Evolutionary conservation across 768 basidiomycete genomes (phyloP).

Genomic region (Asterophora lycoperdoides): DNA sequence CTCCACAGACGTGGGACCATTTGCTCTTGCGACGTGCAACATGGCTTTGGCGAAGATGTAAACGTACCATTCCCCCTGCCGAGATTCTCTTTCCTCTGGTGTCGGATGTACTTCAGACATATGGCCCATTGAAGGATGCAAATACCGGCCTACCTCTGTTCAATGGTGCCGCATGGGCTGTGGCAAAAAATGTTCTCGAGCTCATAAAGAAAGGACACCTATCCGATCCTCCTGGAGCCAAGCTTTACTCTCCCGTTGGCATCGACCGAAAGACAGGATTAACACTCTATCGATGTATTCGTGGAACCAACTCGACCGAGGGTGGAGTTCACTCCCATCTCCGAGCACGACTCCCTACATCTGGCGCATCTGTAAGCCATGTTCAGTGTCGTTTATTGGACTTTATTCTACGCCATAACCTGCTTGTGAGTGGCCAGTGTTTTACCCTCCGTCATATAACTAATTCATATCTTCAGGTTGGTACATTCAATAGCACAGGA

Average conservation of each 20-base stretch:
- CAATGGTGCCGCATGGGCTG: conserved; percentile 24
- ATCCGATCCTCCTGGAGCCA: conserved; percentile 30
- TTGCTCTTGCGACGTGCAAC: conserved; percentile 9
- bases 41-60: conserved; percentile 25
- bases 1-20: conserved; percentile 10
- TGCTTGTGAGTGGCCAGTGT: neutral
- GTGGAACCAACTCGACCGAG: conserved; percentile 31
- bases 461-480: conserved; percentile 11
- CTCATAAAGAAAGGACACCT: conserved; percentile 10
- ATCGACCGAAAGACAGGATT: conserved; percentile 20
- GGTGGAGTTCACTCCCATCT: conserved; percentile 33
- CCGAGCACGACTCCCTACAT: conserved; percentile 17
- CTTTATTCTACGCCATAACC: conserved; percentile 25
- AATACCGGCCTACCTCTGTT: conserved; percentile 26
- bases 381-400: conserved; percentile 19
- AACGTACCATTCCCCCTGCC: conserved; percentile 28
- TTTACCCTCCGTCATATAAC: too few relatives aligned
- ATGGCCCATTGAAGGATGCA: conserved; percentile 23
- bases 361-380: conserved; percentile 20
- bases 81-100: conserved; percentile 25
- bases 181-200: conserved; percentile 20
- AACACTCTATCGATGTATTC: conserved; percentile 23
- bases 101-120: conserved; percentile 20
- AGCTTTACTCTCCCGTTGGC: conserved; percentile 17
- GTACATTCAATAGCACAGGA: conserved; percentile 21